Conservation (phyloP, 495 filamentous ascomycete genomes). For the Penicillium lividum region DNA sequence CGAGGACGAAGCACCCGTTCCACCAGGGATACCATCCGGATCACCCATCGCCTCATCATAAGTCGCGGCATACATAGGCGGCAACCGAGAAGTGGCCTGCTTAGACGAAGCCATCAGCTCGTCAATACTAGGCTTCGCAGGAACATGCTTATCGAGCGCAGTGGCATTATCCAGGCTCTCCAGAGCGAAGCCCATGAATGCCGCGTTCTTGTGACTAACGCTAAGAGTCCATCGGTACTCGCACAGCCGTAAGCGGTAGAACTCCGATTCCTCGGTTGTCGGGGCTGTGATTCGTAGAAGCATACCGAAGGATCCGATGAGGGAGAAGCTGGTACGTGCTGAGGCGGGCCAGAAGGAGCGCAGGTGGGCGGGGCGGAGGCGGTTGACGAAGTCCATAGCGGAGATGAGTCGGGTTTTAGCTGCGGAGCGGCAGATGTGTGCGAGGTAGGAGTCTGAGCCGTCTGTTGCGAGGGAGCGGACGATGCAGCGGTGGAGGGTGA, state of each 20-base stretch:
- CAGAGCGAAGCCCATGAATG: slow-evolving; percentile 59
- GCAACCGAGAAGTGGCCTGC: slow-evolving; percentile 23
- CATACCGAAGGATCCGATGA: slow-evolving; percentile 57
- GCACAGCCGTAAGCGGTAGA: slow-evolving; percentile 79
- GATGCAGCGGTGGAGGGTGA: slow-evolving; percentile 62
- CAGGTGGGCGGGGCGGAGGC: slow-evolving; percentile 53
- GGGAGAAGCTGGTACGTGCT: slow-evolving; percentile 54
- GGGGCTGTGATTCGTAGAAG: slow-evolving; percentile 87
- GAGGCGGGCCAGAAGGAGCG: slow-evolving; percentile 58
- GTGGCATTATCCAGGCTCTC: slow-evolving; percentile 50
- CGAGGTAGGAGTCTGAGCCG: slow-evolving; percentile 57
- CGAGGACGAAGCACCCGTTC: slow-evolving; percentile 26
- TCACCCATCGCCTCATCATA: slow-evolving; percentile 32
- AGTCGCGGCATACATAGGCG: slow-evolving; percentile 2
- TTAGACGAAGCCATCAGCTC: slow-evolving; percentile 50
- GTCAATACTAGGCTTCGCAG: slow-evolving; percentile 49
- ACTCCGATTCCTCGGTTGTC: slow-evolving; percentile 88
- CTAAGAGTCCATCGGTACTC: slow-evolving; percentile 95
- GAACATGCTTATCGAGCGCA: slow-evolving; percentile 48
- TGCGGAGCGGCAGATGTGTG: slow-evolving; percentile 93
- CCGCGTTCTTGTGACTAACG: slow-evolving; percentile 78
- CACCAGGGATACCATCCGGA: slow-evolving; percentile 14
- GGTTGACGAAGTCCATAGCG: slow-evolving; percentile 60
- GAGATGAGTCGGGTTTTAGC: slow-evolving; percentile 59
- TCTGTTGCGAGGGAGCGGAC: slow-evolving; percentile 51